phyloP scores from a whole-genome alignment of 2,329 filamentous ascomycete species.

The Cryphonectria parasitica region DNA sequence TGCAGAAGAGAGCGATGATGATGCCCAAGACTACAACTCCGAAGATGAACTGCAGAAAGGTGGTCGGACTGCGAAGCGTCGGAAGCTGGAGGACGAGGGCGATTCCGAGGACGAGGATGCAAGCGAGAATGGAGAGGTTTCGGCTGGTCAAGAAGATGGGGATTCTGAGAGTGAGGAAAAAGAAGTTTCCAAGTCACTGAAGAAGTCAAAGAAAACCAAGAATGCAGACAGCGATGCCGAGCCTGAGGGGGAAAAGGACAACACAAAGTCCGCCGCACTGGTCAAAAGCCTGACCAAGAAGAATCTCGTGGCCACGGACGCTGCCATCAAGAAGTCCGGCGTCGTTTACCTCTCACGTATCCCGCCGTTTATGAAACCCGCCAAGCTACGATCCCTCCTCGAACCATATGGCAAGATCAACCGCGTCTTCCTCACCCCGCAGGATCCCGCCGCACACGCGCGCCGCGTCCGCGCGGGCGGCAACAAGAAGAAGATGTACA shows the following conservation, averaged over 20 bases:
- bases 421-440: conserved; percentile 78
- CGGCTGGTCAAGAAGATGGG: conserved; percentile 33
- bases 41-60: conserved; percentile 69
- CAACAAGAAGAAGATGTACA: conserved; percentile 82
- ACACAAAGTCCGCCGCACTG: conserved; percentile 26
- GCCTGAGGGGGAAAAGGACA: conserved; percentile 38
- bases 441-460: conserved; percentile 68
- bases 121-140: conserved; percentile 43
- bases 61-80: conserved; percentile 63
- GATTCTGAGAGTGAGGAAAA: conserved; percentile 27
- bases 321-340: conserved; percentile 72
- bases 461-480: conserved; percentile 73
- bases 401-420: conserved; percentile 76
- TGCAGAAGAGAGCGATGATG: conserved; percentile 61
- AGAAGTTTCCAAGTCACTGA: conserved; percentile 27
- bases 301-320: conserved; percentile 68
- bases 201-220: conserved; percentile 30
- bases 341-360: conserved; percentile 84
- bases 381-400: conserved; percentile 75
- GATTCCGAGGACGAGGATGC: conserved; percentile 41
- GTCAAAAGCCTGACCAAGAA: conserved; percentile 63
- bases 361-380: conserved; percentile 86
- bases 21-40: conserved; percentile 64
- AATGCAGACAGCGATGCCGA: conserved; percentile 25
- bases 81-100: conserved; percentile 57